phyloP scores from a whole-genome alignment of 2,329 filamentous ascomycete genomes.

The Escovopsis sp. region DNA sequence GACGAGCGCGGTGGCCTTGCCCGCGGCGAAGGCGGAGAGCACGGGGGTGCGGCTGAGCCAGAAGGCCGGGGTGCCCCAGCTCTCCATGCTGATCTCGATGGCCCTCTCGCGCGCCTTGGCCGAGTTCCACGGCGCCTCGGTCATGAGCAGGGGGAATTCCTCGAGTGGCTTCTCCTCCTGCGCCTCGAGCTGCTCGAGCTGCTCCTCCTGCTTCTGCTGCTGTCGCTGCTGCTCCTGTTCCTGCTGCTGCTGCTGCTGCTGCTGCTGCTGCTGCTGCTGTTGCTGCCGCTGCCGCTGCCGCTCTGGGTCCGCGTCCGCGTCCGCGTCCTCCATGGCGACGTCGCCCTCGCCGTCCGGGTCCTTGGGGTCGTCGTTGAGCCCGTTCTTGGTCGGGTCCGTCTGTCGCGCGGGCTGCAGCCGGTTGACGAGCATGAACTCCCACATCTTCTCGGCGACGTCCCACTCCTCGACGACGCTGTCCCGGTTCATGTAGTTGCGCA shows the following conservation, averaged over 20 bases:
- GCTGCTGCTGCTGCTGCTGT: too few relatives aligned
- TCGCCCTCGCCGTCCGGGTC: conserved; percentile 47
- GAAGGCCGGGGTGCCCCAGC: conserved; percentile 88
- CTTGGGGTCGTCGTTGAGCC: conserved; percentile 54
- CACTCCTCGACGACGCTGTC: conserved; percentile 92
- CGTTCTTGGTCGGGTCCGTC: conserved; percentile 57
- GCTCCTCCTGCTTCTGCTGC: too few relatives aligned
- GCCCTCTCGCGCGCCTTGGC: conserved; percentile 80
- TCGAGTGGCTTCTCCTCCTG: conserved; percentile 68
- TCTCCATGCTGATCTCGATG: conserved; percentile 94
- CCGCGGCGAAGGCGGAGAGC: conserved; percentile 77
- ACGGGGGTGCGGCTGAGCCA: conserved; percentile 84
- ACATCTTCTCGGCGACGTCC: conserved; percentile 78
- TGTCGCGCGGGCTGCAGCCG: conserved; percentile 66
- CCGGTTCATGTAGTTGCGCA: conserved; percentile 80
- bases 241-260: too few relatives aligned
- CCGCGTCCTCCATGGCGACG: conserved; percentile 39
- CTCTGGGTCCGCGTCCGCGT: too few relatives aligned
- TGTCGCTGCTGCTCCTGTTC: conserved; percentile 20
- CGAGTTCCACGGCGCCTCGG: conserved; percentile 85
- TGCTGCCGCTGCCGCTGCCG: too few relatives aligned
- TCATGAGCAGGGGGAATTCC: conserved; percentile 85
- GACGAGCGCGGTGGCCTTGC: conserved; percentile 84
- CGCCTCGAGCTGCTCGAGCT: too few relatives aligned
- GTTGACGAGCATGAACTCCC: conserved; percentile 85